Evolutionary conservation across 2,329 filamentous ascomycete genomes (phyloP).

Genomic region (Beauveria rudraprayagi): DNA sequence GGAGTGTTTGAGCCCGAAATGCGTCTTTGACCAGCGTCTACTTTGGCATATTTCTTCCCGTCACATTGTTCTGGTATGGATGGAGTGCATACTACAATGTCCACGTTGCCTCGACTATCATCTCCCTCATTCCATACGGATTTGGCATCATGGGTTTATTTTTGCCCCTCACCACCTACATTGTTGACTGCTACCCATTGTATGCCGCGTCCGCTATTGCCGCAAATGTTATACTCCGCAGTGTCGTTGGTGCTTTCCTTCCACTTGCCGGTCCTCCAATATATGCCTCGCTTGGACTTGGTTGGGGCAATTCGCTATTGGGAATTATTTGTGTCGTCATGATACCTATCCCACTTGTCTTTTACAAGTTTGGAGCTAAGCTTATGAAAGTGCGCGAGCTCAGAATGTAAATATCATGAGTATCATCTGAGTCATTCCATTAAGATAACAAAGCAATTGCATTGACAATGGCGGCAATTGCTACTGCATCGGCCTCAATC

Average conservation of each 20-base stretch:
- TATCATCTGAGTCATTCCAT: too few species aligned
- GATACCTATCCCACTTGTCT: too few species aligned
- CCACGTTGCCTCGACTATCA: constrained; percentile 30
- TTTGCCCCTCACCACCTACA: constrained; percentile 44
- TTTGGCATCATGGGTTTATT: constrained; percentile 27
- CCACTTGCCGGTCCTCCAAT: constrained; percentile 44
- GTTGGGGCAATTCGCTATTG: constrained; percentile 36
- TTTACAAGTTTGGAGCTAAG: too few species aligned
- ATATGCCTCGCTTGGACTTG: constrained; percentile 31
- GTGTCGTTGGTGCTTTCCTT: constrained; percentile 48
- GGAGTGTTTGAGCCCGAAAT: constrained; percentile 28
- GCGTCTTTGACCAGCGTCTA: constrained; percentile 36
- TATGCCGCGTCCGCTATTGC: constrained; percentile 37
- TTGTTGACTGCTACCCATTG: constrained; percentile 43
- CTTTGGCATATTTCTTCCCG: constrained; percentile 39
- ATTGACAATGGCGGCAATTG: constrained; percentile 43
- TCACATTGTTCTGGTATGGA: constrained; percentile 45
- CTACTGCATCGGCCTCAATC: constrained; percentile 38
- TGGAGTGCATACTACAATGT: constrained; percentile 32
- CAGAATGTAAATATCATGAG: too few species aligned
- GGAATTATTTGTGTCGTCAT: constrained; percentile 24
- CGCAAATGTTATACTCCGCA: constrained; percentile 36
- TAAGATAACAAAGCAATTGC: not conserved
- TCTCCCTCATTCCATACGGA: constrained; percentile 39
- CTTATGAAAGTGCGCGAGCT: too few species aligned